These are phyloP conservation scores for Hypsizygus marmoreus DNA, from an alignment of 768 basidiomycete genomes.

Conservation along the genomic window DNA sequence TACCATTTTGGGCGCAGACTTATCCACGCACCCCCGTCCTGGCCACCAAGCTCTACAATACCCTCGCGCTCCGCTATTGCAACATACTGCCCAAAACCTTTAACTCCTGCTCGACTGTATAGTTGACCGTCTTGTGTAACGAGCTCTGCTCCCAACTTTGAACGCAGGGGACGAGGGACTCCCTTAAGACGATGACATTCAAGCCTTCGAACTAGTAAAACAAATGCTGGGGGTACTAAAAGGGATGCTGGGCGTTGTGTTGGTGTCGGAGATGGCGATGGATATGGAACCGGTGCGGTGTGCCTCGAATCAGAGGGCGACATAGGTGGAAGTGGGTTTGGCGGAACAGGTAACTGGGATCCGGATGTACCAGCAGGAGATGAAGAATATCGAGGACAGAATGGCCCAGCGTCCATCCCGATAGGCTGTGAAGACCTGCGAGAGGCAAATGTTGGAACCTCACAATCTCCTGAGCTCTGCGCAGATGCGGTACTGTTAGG, in stretches of 20 bases:
- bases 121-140: slow-evolving; percentile 19
- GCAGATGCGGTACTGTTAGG: too few relatives aligned
- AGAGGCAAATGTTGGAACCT: too few relatives aligned
- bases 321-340: too few relatives aligned
- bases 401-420: too few relatives aligned
- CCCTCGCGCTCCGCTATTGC: slow-evolving; percentile 34
- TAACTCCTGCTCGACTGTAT: slow-evolving; percentile 42
- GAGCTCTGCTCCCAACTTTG: slow-evolving; percentile 34
- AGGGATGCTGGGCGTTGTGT: too few relatives aligned
- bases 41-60: slow-evolving; percentile 41
- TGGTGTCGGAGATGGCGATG: neutral
- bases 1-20: slow-evolving; percentile 28
- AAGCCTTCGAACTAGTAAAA: slow-evolving; percentile 34
- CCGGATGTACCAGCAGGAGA: too few relatives aligned
- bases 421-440: too few relatives aligned
- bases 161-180: slow-evolving; percentile 29
- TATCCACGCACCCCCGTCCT: slow-evolving; percentile 38
- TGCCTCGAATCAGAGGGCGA: neutral
- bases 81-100: slow-evolving; percentile 43
- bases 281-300: neutral
- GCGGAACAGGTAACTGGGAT: too few relatives aligned
- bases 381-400: too few relatives aligned
- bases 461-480: too few relatives aligned
- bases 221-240: slow-evolving; percentile 24
- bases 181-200: slow-evolving; percentile 32